Base-by-base conservation (phyloP, 2,329 filamentous ascomycete genomes). In the Fusarium luffae region DNA sequence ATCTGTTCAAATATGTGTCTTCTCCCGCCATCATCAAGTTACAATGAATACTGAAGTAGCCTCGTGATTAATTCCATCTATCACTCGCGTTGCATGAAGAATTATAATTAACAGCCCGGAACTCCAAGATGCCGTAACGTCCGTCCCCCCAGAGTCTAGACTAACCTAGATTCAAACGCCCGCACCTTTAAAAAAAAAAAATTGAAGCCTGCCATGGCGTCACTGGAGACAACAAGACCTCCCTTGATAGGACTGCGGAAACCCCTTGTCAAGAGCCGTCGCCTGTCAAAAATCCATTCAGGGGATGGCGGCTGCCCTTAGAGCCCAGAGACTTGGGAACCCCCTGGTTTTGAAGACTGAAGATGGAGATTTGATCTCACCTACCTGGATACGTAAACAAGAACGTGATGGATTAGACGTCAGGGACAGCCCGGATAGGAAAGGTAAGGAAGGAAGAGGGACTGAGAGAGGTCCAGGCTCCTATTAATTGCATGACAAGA, bases 261-360 rank as follows among this genome's bases (percentile, higher is more conserved):
- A 52, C 54, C 66, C 70, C 56, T 42, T 67, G 69, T 66, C 42
- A 50, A 21, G 64, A 71, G 55, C 64, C 50, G 67, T 71, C 71
- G 54, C 69, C 63, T 74, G 71, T 66, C 66, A 72, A 69, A 72
- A 59, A 59, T 34, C 7, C 14, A 18, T 50, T 55, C 67, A 59
- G 58, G 69, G 69, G 64, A 43, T 59, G 54, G 51, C n/a, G 49
- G 16, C 43, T 48, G 40, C 60, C 55, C 30, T 50, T 51, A 46
- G 25, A 56, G 47, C 54, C 58, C 48, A 41, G 54, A 48, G 43
- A 46, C 25, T 46, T 57, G 66, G 65, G 41, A 65, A 54, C 64
- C 67, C 67, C 67, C 68, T 65, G 40, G 68, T 64, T 70, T 58
- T 68, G 19, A 65, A 68, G 67, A 68, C 63, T 66, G 43, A 32